These are phyloP conservation scores for Populus deltoides DNA, from an alignment of 345 rosid species.

Conservation along the genomic window DNA sequence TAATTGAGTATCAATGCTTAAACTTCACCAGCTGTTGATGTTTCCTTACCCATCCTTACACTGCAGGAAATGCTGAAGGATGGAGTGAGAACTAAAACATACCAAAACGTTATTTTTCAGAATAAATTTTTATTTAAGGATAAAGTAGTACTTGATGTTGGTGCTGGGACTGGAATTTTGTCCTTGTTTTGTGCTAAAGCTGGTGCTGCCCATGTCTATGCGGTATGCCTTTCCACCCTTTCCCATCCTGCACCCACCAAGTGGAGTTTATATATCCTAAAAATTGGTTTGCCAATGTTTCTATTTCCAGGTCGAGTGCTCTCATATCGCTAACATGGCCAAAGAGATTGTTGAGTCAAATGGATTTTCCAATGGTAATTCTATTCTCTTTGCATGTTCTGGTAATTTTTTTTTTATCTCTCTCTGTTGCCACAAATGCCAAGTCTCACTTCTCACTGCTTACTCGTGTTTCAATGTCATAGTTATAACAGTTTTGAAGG, in stretches of 20 bases:
- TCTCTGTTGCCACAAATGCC: neutral
- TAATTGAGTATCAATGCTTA: neutral
- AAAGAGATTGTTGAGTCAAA: constrained; percentile 81
- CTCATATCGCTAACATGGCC: constrained; percentile 93
- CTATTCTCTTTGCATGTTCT: neutral
- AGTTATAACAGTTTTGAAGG: constrained; percentile 94
- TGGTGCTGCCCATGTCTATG: constrained; percentile 91
- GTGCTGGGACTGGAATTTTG: constrained; percentile 97
- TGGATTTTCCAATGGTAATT: constrained; percentile 77
- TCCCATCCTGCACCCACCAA: neutral
- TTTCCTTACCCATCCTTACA: constrained; percentile 1
- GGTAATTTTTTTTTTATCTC: neutral
- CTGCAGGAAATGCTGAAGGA: constrained; percentile 99
- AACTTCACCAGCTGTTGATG: neutral
- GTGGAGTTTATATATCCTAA: neutral
- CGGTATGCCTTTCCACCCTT: constrained; percentile 40
- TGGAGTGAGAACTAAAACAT: constrained; percentile 89
- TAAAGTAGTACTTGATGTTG: constrained; percentile 95
- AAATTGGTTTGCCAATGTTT: constrained; percentile 6
- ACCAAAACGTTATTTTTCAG: constrained; percentile 89
- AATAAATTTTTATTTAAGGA: constrained; percentile 86
- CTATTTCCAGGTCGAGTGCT: constrained; percentile 70
- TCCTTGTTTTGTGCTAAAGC: constrained; percentile 98
- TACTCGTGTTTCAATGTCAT: constrained; percentile 17
- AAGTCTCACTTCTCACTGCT: neutral